Evolutionary conservation across 768 basidiomycete genomes (phyloP), one percentile per base, ranked within the genome.

Genomic region (Kwoniella heveanensis): DNA sequence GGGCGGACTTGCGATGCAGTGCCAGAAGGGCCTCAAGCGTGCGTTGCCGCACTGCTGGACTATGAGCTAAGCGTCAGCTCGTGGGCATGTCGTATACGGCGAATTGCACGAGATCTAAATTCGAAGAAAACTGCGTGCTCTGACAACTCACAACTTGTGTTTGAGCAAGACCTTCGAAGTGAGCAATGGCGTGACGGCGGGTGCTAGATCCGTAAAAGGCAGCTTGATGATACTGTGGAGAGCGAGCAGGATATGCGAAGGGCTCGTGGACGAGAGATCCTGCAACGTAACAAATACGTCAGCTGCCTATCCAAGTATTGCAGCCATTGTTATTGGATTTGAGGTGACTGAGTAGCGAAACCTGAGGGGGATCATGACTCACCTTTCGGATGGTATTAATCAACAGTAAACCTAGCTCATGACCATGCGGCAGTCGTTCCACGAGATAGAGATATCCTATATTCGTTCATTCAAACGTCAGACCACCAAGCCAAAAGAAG

Each of bases 311-410:
- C 32, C n/a, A n/a, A n/a, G n/a, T n/a, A n/a, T n/a, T n/a, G n/a
- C n/a, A n/a, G n/a, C n/a, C n/a, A n/a, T n/a, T n/a, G n/a, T n/a
- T n/a, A n/a, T n/a, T n/a, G n/a, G n/a, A n/a, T 32, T 32, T 22
- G 36, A n/a, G 21, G 37, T 37, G 21, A 13, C 13, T 47, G 17
- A 6, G 17, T 22, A 19, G 46, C 7, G 19, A 6, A 8, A 8
- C n/a, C 13, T 55, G 10, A 6, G 37, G 32, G 32, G n/a, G n/a
- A n/a, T n/a, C n/a, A 53, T 37, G 53, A 58, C 58, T 9, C 54
- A 70, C 75, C 66, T 77, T 77, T 5, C 73, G 65, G 37, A 77
- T 72, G 22, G 76, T 77, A 49, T 77, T 77, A 64, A 77, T 70
- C 21, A 77, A 22, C 62, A 77, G 49, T 49, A 77, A 53, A 2